Evolutionary conservation across 345 rosid species (phyloP).

Genomic region (Brassica juncea): DNA sequence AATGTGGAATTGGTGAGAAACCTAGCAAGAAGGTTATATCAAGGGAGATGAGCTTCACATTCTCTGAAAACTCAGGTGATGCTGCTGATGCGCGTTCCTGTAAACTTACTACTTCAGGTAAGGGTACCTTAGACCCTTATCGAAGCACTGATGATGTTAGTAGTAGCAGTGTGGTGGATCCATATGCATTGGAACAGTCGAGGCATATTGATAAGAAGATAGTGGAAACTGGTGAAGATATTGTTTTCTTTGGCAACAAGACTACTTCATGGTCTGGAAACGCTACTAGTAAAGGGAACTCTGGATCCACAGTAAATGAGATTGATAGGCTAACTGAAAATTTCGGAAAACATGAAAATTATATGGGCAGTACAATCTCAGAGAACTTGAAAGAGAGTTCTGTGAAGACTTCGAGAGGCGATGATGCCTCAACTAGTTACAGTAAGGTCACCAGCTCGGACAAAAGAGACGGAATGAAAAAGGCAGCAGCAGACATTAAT

Average conservation of each 20-base stretch:
- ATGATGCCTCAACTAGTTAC: slow-evolving; percentile 59
- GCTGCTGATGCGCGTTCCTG: slow-evolving; percentile 54
- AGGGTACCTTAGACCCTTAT: slow-evolving; percentile 48
- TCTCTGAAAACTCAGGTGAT: slow-evolving; percentile 61
- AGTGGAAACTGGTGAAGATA: slow-evolving; percentile 59
- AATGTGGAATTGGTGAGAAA: slow-evolving; percentile 59
- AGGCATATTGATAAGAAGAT: slow-evolving; percentile 49
- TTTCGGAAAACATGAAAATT: slow-evolving; percentile 39
- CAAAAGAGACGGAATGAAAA: slow-evolving; percentile 71
- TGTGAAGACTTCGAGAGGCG: slow-evolving; percentile 60
- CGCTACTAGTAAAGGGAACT: slow-evolving; percentile 46
- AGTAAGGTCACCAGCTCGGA: slow-evolving; percentile 45
- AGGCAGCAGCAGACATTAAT: slow-evolving; percentile 39
- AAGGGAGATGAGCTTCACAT: slow-evolving; percentile 52
- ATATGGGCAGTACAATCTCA: slow-evolving; percentile 42
- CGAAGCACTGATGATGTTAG: slow-evolving; percentile 44
- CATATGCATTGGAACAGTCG: slow-evolving; percentile 41
- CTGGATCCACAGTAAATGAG: slow-evolving; percentile 46
- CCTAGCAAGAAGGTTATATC: slow-evolving; percentile 43
- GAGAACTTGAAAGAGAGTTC: slow-evolving; percentile 75
- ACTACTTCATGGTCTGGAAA: slow-evolving; percentile 60
- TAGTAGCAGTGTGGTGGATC: slow-evolving; percentile 40
- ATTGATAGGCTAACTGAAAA: slow-evolving; percentile 47
- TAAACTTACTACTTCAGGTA: slow-evolving; percentile 53
- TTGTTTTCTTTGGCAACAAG: slow-evolving; percentile 54